Evolutionary conservation across 257 asterid species (phyloP).

Genomic region (Capsicum baccatum): DNA sequence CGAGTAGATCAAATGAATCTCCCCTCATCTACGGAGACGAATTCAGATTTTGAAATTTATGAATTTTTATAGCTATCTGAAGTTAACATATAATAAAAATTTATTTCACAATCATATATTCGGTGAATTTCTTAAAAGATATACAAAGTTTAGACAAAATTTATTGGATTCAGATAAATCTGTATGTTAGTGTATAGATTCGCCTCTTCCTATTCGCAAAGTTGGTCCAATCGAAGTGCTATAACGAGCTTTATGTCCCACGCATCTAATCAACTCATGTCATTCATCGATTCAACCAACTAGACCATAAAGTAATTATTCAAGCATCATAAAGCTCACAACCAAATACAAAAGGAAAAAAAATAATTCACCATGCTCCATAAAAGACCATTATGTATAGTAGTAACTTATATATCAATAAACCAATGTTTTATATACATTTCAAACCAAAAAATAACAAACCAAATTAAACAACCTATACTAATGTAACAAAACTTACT

Average conservation of each 20-base stretch:
- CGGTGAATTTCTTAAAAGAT: not conserved
- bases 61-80: rapidly evolving
- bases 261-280: not conserved
- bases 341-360: not conserved
- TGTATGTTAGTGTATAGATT: not conserved
- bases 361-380: not conserved
- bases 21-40: rapidly evolving
- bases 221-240: not conserved
- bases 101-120: not conserved
- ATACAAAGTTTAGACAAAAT: not conserved
- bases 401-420: not conserved
- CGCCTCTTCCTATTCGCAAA: not conserved
- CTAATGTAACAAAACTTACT: not conserved
- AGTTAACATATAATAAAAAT: not conserved
- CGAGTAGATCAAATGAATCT: not conserved
- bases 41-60: not conserved
- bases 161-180: not conserved
- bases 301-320: not conserved
- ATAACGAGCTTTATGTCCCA: not conserved
- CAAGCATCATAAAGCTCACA: not conserved
- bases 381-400: not conserved
- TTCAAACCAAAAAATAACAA: slow-evolving; percentile 2
- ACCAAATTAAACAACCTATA: slow-evolving; percentile 17
- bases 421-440: slow-evolving; percentile 21
- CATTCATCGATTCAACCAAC: not conserved